Evolutionary conservation across 345 rosid species (phyloP).

Genomic region (Euphorbia pulcherrima): DNA sequence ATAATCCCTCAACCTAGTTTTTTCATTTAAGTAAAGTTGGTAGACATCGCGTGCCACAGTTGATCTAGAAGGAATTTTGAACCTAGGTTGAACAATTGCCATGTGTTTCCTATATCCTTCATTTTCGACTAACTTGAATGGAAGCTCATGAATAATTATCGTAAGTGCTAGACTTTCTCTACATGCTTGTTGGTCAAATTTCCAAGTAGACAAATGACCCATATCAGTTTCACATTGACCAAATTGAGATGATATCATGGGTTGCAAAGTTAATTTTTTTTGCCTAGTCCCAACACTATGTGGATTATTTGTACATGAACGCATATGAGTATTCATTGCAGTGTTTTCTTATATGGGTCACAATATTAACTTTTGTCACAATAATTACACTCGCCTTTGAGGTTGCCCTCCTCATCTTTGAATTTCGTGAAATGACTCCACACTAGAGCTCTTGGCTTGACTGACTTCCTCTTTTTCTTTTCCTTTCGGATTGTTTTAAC

Average conservation of each 20-base stretch:
- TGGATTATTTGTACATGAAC: neutral
- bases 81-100: neutral
- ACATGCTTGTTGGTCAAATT: neutral
- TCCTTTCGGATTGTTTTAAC: too few relatives aligned
- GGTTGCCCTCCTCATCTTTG: neutral
- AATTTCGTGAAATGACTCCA: neutral
- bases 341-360: neutral
- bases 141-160: neutral
- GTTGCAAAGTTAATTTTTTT: neutral
- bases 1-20: neutral
- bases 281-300: neutral
- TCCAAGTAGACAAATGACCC: neutral
- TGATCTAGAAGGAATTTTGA: neutral
- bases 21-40: constrained; percentile 1
- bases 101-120: neutral
- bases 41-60: neutral
- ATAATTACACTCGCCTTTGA: neutral
- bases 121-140: too few relatives aligned
- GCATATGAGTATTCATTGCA: neutral
- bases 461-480: neutral
- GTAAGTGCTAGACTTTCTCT: neutral
- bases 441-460: neutral
- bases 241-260: neutral
- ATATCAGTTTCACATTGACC: neutral
- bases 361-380: neutral